Evolutionary conservation across 495 filamentous ascomycete species (phyloP).

Genomic region (Penicillium silybi): DNA sequence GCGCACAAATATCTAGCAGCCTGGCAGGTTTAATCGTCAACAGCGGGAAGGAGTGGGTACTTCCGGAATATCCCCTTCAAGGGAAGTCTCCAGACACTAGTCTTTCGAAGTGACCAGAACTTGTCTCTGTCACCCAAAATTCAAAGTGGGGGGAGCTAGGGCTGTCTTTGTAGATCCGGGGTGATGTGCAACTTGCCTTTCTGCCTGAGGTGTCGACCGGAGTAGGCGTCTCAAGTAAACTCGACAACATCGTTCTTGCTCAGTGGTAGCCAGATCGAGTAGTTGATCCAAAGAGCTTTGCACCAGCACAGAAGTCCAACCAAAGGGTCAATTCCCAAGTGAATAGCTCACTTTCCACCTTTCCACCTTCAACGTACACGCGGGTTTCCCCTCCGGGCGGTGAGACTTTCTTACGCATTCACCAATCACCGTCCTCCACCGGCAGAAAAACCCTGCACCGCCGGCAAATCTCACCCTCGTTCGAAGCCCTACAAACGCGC

Average conservation of each 20-base stretch:
- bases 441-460: constrained; percentile 25
- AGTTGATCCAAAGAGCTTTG: neutral
- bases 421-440: neutral
- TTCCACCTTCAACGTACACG: neutral
- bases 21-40: neutral
- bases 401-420: neutral
- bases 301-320: neutral
- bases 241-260: neutral
- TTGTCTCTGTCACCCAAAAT: neutral
- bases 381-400: neutral
- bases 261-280: neutral
- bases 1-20: constrained; percentile 17
- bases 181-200: neutral
- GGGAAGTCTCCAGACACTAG: neutral
- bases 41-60: neutral
- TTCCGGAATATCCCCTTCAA: neutral
- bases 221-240: neutral
- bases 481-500: constrained; percentile 36
- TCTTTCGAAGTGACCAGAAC: neutral
- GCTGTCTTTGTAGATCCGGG: neutral
- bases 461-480: constrained; percentile 13
- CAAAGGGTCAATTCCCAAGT: neutral
- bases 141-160: neutral
- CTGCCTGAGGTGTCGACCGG: neutral
- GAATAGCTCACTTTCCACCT: neutral